Conservation (phyloP, 257 asterid species). For the Handroanthus guayacan region DNA sequence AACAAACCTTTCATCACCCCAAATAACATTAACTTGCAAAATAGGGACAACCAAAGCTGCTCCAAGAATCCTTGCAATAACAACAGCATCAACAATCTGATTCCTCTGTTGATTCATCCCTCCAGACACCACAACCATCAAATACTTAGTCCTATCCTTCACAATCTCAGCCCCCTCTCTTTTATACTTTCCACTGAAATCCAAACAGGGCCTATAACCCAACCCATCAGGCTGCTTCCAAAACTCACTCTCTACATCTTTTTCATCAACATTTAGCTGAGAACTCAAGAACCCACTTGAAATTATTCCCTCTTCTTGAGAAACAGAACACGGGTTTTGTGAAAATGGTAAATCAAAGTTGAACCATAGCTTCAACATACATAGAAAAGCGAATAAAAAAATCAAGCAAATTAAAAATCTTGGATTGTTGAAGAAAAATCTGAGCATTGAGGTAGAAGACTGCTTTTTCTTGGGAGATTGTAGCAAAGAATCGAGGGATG, state of each 20-base stretch:
- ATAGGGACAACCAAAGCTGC: slow-evolving; percentile 92
- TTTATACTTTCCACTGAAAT: slow-evolving; percentile 60
- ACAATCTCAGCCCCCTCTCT: slow-evolving; percentile 57
- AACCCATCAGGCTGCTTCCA: slow-evolving; percentile 95
- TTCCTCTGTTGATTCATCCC: slow-evolving; percentile 98
- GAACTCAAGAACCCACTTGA: slow-evolving; percentile 45
- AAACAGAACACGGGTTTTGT: slow-evolving; percentile 55
- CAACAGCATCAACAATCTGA: slow-evolving; percentile 96
- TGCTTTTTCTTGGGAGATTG: slow-evolving; percentile 67
- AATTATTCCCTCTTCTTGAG: slow-evolving; percentile 38
- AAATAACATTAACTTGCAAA: slow-evolving; percentile 89
- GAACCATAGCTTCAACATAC: slow-evolving; percentile 52
- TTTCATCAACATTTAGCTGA: slow-evolving; percentile 18
- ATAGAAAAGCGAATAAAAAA: slow-evolving; percentile 46
- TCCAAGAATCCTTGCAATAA: slow-evolving; percentile 89
- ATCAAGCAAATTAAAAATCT: slow-evolving; percentile 56
- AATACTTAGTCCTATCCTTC: slow-evolving; percentile 66
- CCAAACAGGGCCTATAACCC: slow-evolving; percentile 87
- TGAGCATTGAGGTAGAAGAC: slow-evolving; percentile 40
- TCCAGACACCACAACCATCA: slow-evolving; percentile 93
- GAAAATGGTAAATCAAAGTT: slow-evolving; percentile 57
- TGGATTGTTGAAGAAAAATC: slow-evolving; percentile 49
- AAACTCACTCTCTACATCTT: slow-evolving; percentile 45
- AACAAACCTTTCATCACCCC: slow-evolving; percentile 94
- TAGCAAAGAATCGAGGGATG: slow-evolving; percentile 71